phyloP scores from a whole-genome alignment of 768 basidiomycete species.

The Lanmaoa pseudosensibilis region DNA sequence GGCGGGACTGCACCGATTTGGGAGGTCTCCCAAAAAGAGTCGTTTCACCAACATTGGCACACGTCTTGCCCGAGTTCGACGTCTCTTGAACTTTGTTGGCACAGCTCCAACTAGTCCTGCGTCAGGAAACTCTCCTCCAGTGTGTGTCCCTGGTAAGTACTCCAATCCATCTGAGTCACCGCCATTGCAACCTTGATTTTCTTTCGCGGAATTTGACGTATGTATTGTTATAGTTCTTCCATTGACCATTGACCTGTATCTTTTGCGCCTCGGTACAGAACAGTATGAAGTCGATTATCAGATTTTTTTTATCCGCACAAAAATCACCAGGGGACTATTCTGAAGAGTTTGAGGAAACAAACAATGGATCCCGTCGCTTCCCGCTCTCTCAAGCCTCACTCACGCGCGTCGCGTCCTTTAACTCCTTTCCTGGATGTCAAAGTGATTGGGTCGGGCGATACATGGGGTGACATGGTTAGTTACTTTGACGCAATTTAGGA shows the following conservation, averaged over 20 bases:
- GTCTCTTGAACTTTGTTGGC: neutral
- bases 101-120: constrained; percentile 5
- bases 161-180: constrained; percentile 10
- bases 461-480: constrained; percentile 8
- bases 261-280: no score
- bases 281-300: no score
- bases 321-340: neutral
- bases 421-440: neutral
- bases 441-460: neutral
- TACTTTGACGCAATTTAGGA: neutral
- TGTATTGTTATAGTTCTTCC: no score
- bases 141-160: neutral
- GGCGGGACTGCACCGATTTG: no score
- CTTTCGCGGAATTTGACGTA: no score
- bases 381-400: constrained; percentile 7
- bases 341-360: constrained; percentile 7
- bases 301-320: no score
- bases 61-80: no score
- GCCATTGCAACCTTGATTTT: constrained; percentile 11
- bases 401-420: constrained; percentile 16
- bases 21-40: no score
- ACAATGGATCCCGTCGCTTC: neutral
- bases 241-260: no score
- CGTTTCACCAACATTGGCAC: no score
- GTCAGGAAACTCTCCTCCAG: constrained; percentile 6